Conservation (phyloP, 805 yeast genomes). For the Debaryomyces hansenii region DNA sequence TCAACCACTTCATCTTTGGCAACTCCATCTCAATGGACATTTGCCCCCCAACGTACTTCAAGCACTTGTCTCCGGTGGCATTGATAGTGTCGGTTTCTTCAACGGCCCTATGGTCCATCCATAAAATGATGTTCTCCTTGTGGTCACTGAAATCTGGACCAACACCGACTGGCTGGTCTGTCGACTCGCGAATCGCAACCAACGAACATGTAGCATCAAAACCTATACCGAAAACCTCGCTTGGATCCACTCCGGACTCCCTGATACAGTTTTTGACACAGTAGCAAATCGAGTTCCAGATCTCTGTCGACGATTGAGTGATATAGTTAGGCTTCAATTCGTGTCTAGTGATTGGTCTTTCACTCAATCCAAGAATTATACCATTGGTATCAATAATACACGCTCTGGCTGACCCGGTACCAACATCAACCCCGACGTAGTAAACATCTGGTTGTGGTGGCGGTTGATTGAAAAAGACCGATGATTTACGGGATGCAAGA, state of each 20-base stretch:
- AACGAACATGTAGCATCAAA: constrained; percentile 97
- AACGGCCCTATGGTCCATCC: constrained; percentile 98
- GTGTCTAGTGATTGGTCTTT: constrained; percentile 75
- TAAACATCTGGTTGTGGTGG: constrained; percentile 47
- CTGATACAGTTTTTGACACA: constrained; percentile 75
- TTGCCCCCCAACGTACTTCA: constrained; percentile 93
- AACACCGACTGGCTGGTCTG: constrained; percentile 75
- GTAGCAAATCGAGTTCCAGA: constrained; percentile 84
- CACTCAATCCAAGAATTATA: constrained; percentile 73
- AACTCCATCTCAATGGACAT: constrained; percentile 99
- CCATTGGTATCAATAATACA: constrained; percentile 85
- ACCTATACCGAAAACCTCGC: constrained; percentile 79
- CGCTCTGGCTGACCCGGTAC: constrained; percentile 98
- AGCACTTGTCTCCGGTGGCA: constrained; percentile 71
- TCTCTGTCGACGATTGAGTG: constrained; percentile 87
- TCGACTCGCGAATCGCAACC: constrained; percentile 68
- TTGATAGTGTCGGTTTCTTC: constrained; percentile 80
- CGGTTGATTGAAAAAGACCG: constrained; percentile 37
- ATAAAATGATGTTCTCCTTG: constrained; percentile 80
- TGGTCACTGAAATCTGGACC: constrained; percentile 83
- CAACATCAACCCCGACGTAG: constrained; percentile 88
- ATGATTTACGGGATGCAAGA: constrained; percentile 38
- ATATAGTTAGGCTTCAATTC: constrained; percentile 71
- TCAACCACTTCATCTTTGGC: constrained; percentile 96
- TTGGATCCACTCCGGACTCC: constrained; percentile 72